Percentiles rank a stretch among this genome's conserved stretches.
phyloP scores from a whole-genome alignment of 306 rosid genomes.

The Astragalus glycyphyllos region DNA sequence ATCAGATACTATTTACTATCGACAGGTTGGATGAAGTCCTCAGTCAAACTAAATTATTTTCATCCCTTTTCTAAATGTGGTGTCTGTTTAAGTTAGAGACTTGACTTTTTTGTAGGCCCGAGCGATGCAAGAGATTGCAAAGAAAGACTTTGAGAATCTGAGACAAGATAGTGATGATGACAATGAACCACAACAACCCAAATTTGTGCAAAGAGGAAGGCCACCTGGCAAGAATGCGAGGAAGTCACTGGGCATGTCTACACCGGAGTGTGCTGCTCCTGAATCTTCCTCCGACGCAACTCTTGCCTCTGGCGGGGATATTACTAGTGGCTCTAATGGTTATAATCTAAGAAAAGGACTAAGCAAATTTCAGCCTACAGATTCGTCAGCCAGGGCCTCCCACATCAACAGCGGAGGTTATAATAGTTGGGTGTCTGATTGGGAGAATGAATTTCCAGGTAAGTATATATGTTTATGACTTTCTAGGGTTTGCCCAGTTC shows the following conservation, averaged over 20 bases:
- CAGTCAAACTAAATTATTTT: slow-evolving; percentile 27
- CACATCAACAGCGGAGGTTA: slow-evolving; percentile 58
- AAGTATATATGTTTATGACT: slow-evolving; percentile 4
- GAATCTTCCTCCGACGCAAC: slow-evolving; percentile 66
- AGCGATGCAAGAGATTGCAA: slow-evolving; percentile 82
- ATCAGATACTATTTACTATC: slow-evolving; percentile 74
- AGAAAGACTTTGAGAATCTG: slow-evolving; percentile 86
- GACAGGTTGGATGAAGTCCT: slow-evolving; percentile 70
- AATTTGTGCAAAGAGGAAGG: slow-evolving; percentile 84
- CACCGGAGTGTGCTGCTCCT: slow-evolving; percentile 58
- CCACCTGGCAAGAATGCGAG: slow-evolving; percentile 79
- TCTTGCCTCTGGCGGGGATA: slow-evolving; percentile 75
- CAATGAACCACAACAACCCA: slow-evolving; percentile 65
- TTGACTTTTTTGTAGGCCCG: slow-evolving; percentile 67
- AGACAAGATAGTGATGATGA: slow-evolving; percentile 84
- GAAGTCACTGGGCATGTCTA: slow-evolving; percentile 56
- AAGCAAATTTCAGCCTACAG: slow-evolving; percentile 54
- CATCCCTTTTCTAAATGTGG: background rate
- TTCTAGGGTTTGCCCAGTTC: slow-evolving; percentile 21
- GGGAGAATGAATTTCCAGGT: slow-evolving; percentile 98
- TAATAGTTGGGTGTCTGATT: slow-evolving; percentile 66
- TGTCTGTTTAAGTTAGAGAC: slow-evolving; percentile 32
- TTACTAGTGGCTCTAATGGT: slow-evolving; percentile 55
- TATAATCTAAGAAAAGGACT: slow-evolving; percentile 78
- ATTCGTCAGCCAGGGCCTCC: slow-evolving; percentile 53